Percentiles rank a stretch among this genome's conserved stretches.
phyloP scores from a whole-genome alignment of 2,329 filamentous ascomycete species.

The Nigrospora osmanthi region DNA sequence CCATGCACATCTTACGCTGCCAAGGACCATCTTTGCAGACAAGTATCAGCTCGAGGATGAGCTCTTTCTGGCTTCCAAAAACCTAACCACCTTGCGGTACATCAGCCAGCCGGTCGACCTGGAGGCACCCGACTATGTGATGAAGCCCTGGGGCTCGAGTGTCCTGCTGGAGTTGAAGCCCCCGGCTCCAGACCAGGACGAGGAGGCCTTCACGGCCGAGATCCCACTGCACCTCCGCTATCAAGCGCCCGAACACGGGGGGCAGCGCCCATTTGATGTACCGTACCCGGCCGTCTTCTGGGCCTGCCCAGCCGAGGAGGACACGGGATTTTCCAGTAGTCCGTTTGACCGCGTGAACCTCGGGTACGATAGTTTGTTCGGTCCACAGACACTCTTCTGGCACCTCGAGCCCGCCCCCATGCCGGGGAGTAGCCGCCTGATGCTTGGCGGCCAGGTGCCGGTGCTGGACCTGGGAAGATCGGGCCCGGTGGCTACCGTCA shows the following conservation, averaged over 20 bases:
- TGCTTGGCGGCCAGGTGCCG: conserved; percentile 53
- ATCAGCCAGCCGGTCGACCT: conserved; percentile 75
- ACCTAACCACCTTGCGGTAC: conserved; percentile 60
- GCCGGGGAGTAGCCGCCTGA: conserved; percentile 27
- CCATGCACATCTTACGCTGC: conserved; percentile 76
- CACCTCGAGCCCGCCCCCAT: conserved; percentile 53
- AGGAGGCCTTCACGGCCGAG: conserved; percentile 52
- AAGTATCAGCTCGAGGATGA: conserved; percentile 74
- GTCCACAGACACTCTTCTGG: conserved; percentile 72
- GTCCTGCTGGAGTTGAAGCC: conserved; percentile 67
- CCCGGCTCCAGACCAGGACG: conserved; percentile 28
- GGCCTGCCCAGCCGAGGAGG: conserved; percentile 67
- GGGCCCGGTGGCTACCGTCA: conserved; percentile 43
- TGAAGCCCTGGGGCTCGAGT: conserved; percentile 70
- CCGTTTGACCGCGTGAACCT: conserved; percentile 80
- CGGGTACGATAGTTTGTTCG: conserved; percentile 81
- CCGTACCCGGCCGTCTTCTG: conserved; percentile 85
- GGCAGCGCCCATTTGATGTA: conserved; percentile 47
- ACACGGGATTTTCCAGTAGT: conserved; percentile 61
- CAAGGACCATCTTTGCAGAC: conserved; percentile 75
- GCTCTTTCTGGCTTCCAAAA: conserved; percentile 74
- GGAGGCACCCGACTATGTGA: conserved; percentile 79
- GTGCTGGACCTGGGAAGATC: conserved; percentile 51
- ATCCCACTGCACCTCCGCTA: conserved; percentile 86
- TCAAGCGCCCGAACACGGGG: conserved; percentile 51